These are phyloP conservation scores for Oryza glumipatula DNA, from an alignment of 176 grass and related monocot genomes.

Conservation along the genomic window DNA sequence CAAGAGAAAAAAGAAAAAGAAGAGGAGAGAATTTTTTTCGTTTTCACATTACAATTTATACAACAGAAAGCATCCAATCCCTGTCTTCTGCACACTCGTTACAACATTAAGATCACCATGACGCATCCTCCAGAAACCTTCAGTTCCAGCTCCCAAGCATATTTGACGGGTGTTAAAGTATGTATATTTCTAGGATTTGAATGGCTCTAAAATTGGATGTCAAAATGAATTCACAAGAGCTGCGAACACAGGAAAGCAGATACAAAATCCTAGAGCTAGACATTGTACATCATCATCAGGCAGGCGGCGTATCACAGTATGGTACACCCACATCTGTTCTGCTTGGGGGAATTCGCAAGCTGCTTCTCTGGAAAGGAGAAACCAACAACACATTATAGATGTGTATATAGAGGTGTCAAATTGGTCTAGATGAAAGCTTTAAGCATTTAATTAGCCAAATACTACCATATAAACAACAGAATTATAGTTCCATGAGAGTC, in stretches of 20 bases:
- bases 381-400: conserved; percentile 28
- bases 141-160: conserved; percentile 16
- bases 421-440: conserved; percentile 1
- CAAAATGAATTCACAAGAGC: conserved; percentile 57
- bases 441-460: background rate
- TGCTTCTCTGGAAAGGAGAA: conserved; percentile 62
- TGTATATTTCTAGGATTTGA: conserved; percentile 25
- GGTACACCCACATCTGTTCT: conserved; percentile 78
- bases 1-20: background rate
- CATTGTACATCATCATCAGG: conserved; percentile 38
- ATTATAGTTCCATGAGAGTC: background rate
- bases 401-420: background rate
- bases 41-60: conserved; percentile 62
- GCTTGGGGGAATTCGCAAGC: conserved; percentile 50
- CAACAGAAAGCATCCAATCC: conserved; percentile 57
- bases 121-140: conserved; percentile 37
- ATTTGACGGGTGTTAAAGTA: conserved; percentile 16
- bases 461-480: background rate
- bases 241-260: conserved; percentile 37
- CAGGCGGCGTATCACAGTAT: conserved; percentile 59
- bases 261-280: conserved; percentile 48
- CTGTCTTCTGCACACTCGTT: conserved; percentile 15
- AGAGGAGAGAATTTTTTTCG: background rate
- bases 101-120: conserved; percentile 30
- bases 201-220: conserved; percentile 50